A percentile compares a stretch with the other conserved stretches of the same genome.
These are phyloP conservation scores for Citrus trifoliata DNA, from an alignment of 345 rosid species.

Conservation along the genomic window DNA sequence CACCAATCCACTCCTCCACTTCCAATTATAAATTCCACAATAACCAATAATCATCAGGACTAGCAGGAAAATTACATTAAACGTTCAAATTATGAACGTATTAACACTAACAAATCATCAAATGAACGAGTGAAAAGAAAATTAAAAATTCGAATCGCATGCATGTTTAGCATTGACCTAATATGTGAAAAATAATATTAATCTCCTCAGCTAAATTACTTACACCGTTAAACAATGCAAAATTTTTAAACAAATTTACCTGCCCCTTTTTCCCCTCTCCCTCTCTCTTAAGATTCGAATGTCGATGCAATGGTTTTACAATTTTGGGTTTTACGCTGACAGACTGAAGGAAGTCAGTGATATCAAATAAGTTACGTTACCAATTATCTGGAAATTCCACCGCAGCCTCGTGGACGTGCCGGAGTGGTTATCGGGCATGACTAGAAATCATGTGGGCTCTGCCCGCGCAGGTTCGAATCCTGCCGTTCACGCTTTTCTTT, in stretches of 20 bases:
- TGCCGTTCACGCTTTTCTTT: constrained; percentile 41
- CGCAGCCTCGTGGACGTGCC: constrained; percentile 54
- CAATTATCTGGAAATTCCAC: fast-evolving
- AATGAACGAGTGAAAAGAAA: not conserved
- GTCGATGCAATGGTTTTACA: not conserved
- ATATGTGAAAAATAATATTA: not conserved
- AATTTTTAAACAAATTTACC: not conserved
- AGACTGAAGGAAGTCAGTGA: fast-evolving
- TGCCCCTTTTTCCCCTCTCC: too few species aligned
- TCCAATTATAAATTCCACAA: not conserved
- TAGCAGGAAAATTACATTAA: not conserved
- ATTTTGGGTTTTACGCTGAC: not conserved
- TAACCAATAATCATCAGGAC: not conserved
- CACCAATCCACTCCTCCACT: not conserved
- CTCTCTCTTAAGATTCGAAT: not conserved
- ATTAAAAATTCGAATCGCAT: not conserved
- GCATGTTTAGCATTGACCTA: not conserved
- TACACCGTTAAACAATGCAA: not conserved
- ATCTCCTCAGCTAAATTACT: not conserved
- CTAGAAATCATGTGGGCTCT: constrained; percentile 96
- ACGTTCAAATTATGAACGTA: not conserved
- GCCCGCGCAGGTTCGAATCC: constrained; percentile 95
- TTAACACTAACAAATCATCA: not conserved
- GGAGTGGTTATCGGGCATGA: constrained; percentile 98
- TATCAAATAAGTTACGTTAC: fast-evolving